Percentiles rank a stretch among this genome's conserved stretches.
Conservation (phyloP, 768 basidiomycete genomes). For the Lactarius pseudohatsudake region DNA sequence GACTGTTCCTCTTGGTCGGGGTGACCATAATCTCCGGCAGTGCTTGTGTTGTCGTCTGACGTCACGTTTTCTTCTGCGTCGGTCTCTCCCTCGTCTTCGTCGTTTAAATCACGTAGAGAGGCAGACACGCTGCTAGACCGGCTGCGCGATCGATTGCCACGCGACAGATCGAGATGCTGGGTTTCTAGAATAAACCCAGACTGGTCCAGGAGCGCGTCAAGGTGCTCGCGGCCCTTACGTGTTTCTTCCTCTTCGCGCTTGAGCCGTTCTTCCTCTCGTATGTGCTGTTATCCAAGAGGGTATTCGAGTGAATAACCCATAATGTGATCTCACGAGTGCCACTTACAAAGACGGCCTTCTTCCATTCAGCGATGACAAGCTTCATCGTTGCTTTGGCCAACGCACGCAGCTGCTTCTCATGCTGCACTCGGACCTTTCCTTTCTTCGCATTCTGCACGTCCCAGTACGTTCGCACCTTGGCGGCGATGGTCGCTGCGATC, state of each 20-base stretch:
- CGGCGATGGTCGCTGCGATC: slow-evolving; percentile 57
- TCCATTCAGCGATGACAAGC: slow-evolving; percentile 79
- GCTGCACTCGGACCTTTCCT: slow-evolving; percentile 54
- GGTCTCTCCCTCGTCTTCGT: slow-evolving; percentile 23
- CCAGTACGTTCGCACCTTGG: slow-evolving; percentile 72
- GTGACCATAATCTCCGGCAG: slow-evolving; percentile 15
- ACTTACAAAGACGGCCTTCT: slow-evolving; percentile 80
- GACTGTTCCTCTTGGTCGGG: slow-evolving; percentile 29
- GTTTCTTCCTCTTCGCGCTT: slow-evolving; percentile 74
- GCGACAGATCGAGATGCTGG: slow-evolving; percentile 69
- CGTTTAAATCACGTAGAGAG: slow-evolving; percentile 27
- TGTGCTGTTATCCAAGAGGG: slow-evolving; percentile 47
- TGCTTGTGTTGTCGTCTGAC: slow-evolving; percentile 36
- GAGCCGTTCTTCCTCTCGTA: slow-evolving; percentile 66
- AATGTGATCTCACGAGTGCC: not conserved
- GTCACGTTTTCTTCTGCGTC: slow-evolving; percentile 31
- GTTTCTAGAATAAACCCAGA: slow-evolving; percentile 84
- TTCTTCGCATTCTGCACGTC: slow-evolving; percentile 62
- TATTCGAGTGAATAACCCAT: slow-evolving; percentile 5
- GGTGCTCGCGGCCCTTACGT: slow-evolving; percentile 75
- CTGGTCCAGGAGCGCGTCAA: slow-evolving; percentile 88
- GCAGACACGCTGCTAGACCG: slow-evolving; percentile 49
- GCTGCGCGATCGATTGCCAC: slow-evolving; percentile 52
- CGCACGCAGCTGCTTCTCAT: slow-evolving; percentile 64
- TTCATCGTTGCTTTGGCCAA: slow-evolving; percentile 73